Percentiles rank a stretch among this genome's conserved stretches.
Evolutionary conservation across 768 basidiomycete species (phyloP).

Genomic region (Pleurotus pulmonarius): DNA sequence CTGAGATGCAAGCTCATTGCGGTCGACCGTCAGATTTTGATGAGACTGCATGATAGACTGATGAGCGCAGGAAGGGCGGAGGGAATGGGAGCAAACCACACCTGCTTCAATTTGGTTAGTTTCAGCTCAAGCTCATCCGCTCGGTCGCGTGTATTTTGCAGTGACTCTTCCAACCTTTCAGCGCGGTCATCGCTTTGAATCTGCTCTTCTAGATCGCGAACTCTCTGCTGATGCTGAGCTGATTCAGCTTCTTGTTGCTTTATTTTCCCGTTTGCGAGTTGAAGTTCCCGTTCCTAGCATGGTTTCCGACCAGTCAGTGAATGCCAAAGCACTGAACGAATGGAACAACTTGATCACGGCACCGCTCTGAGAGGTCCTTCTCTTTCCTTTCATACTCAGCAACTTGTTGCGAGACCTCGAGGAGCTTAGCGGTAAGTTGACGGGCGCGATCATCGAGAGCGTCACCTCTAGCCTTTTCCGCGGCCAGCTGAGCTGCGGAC

Average conservation of each 20-base stretch:
- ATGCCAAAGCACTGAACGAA: neutral
- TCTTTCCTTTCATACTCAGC: constrained; percentile 44
- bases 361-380: constrained; percentile 49
- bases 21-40: constrained; percentile 54
- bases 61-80: constrained; percentile 5
- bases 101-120: constrained; percentile 77
- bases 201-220: constrained; percentile 76
- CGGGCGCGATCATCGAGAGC: constrained; percentile 38
- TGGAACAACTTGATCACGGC: constrained; percentile 48
- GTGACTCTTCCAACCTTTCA: constrained; percentile 65
- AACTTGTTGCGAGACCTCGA: constrained; percentile 32
- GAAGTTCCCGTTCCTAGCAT: constrained; percentile 70
- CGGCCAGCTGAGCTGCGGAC: constrained; percentile 35
- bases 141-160: constrained; percentile 77
- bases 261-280: constrained; percentile 51
- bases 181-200: constrained; percentile 81
- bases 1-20: constrained; percentile 50
- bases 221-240: constrained; percentile 50
- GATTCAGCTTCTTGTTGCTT: constrained; percentile 51
- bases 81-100: constrained; percentile 19
- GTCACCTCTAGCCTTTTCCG: constrained; percentile 37
- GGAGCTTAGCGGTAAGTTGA: constrained; percentile 36
- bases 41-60: constrained; percentile 39
- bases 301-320: constrained; percentile 13
- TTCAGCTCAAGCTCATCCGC: constrained; percentile 84